Evolutionary conservation across 2,329 filamentous ascomycete species (phyloP).

Genomic region (Neoscytalidium dimidiatum): DNA sequence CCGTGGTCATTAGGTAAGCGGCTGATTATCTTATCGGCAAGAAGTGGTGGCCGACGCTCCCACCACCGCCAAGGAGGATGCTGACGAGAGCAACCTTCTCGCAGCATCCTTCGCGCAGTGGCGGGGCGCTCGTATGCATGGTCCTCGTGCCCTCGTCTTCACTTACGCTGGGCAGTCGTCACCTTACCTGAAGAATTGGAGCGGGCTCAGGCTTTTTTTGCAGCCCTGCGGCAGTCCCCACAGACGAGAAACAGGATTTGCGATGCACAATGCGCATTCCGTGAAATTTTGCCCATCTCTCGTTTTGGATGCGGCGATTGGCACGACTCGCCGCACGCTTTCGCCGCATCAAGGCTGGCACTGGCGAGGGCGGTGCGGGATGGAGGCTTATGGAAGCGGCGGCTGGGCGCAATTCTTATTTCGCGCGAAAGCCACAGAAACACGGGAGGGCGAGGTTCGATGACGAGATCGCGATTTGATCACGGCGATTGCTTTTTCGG

Average conservation of each 20-base stretch:
- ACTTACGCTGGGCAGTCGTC: not conserved
- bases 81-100: conserved; percentile 9
- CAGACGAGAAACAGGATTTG: not conserved
- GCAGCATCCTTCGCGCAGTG: not conserved
- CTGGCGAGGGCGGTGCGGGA: not conserved
- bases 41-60: not conserved
- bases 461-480: conserved; percentile 4
- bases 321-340: not conserved
- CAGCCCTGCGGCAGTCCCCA: conserved; percentile 3
- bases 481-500: conserved; percentile 11
- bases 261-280: conserved; percentile 9
- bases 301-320: conserved; percentile 7
- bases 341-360: not conserved
- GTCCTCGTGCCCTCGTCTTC: too few relatives aligned
- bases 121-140: conserved; percentile 1
- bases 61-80: not conserved
- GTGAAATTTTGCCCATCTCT: not conserved
- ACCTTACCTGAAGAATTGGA: not conserved
- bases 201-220: not conserved
- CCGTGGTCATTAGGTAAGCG: not conserved
- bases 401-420: not conserved
- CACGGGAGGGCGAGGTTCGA: not conserved
- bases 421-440: not conserved
- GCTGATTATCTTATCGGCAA: conserved; percentile 3
- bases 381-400: not conserved